Conservation (phyloP, 2,329 filamentous ascomycete genomes). For the Colletotrichum lini region DNA sequence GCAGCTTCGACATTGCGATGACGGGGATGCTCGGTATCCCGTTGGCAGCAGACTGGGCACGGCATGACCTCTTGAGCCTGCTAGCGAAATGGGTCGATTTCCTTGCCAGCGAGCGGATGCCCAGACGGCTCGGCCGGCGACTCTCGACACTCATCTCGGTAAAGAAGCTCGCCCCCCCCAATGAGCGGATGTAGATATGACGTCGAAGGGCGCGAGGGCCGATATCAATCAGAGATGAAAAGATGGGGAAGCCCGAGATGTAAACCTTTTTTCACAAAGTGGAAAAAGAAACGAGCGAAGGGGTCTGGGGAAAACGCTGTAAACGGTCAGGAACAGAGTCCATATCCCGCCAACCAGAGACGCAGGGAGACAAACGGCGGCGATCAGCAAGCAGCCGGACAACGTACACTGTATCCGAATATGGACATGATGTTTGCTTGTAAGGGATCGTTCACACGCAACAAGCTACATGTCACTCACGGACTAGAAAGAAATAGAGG, state of each 20-base stretch:
- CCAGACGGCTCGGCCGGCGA: neutral
- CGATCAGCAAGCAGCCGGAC: neutral
- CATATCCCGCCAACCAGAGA: constrained; percentile 1
- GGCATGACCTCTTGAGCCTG: neutral
- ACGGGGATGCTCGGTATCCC: neutral
- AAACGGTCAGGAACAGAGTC: constrained; percentile 11
- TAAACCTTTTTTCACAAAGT: too few species aligned
- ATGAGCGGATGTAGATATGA: neutral
- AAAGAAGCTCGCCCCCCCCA: neutral
- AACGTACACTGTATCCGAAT: neutral
- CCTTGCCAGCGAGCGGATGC: constrained; percentile 17
- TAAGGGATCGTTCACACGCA: too few species aligned
- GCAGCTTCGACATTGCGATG: neutral
- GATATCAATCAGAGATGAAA: too few species aligned
- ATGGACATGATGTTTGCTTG: constrained; percentile 10
- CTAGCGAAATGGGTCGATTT: neutral
- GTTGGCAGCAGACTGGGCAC: neutral
- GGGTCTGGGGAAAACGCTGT: neutral
- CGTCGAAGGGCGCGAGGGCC: too few species aligned
- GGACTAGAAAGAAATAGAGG: neutral
- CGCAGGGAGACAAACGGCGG: constrained; percentile 22
- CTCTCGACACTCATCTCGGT: constrained; percentile 27
- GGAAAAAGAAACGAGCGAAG: too few species aligned
- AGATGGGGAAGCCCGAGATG: too few species aligned
- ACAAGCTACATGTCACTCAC: neutral